Evolutionary conservation across 352 stramenopile genomes (phyloP).

Genomic region (Phytophthora chlamydospora): DNA sequence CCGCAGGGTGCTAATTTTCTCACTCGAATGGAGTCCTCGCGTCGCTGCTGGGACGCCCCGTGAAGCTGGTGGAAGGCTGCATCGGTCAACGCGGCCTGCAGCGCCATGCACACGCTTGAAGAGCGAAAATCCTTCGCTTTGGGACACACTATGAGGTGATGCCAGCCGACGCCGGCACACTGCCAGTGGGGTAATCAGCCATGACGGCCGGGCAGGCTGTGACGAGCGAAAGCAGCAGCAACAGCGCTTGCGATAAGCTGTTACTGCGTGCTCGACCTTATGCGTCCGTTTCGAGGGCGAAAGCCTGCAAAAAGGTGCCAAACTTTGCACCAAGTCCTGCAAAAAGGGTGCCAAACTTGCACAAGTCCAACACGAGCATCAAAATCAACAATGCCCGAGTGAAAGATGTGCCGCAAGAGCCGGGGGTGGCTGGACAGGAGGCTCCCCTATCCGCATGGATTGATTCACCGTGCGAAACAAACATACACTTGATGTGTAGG

Average conservation of each 20-base stretch:
- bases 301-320: slow-evolving; percentile 7
- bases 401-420: slow-evolving; percentile 24
- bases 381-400: slow-evolving; percentile 10
- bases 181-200: neutral
- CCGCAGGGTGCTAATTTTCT: slow-evolving; percentile 26
- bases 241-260: neutral
- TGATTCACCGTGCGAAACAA: slow-evolving; percentile 15
- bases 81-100: slow-evolving; percentile 5
- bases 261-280: slow-evolving; percentile 4
- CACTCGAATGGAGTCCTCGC: slow-evolving; percentile 1
- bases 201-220: slow-evolving; percentile 5
- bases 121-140: slow-evolving; percentile 7
- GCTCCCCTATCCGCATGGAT: slow-evolving; percentile 22
- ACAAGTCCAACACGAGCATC: no score
- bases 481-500: slow-evolving; percentile 40
- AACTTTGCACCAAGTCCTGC: neutral
- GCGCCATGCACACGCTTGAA: no score
- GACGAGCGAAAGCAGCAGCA: neutral
- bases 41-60: slow-evolving; percentile 23
- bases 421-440: slow-evolving; percentile 21
- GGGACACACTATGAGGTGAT: slow-evolving; percentile 11
- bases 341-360: no score
- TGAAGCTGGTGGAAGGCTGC: slow-evolving; percentile 8
- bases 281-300: slow-evolving; percentile 29
- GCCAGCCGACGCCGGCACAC: neutral